Evolutionary conservation across 2,329 filamentous ascomycete genomes (phyloP).

Genomic region (Scedosporium minutisporum): DNA sequence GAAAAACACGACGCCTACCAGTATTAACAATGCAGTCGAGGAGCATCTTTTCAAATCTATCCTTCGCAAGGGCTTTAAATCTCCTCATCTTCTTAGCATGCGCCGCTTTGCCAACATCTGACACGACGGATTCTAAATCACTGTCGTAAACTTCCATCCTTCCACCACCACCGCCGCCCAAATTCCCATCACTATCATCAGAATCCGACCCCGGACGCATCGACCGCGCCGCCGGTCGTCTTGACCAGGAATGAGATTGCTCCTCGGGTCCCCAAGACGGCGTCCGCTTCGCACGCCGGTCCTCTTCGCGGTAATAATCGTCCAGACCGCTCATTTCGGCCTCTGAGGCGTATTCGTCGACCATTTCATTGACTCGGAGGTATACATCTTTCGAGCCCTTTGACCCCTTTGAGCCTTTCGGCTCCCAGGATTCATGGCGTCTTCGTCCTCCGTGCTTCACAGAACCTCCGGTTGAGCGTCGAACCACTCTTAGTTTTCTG

Average conservation of each 20-base stretch:
- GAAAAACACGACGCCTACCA: background rate
- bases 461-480: background rate
- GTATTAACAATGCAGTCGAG: constrained; percentile 5
- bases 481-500: background rate
- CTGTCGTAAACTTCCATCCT: background rate
- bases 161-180: background rate
- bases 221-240: background rate
- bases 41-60: constrained; percentile 1
- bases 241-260: background rate
- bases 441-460: background rate
- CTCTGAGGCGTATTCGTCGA: background rate
- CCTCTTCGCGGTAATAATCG: background rate
- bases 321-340: background rate
- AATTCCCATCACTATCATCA: background rate
- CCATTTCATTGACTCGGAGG: background rate
- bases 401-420: background rate
- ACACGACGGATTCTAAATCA: background rate
- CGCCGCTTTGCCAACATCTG: background rate
- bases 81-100: background rate
- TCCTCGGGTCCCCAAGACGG: background rate
- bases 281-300: background rate
- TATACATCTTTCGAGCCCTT: background rate
- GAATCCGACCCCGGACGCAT: background rate
- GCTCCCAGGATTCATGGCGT: background rate
- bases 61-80: background rate